These are phyloP conservation scores for Ceriops zippeliana DNA, from an alignment of 345 rosid species.

Conservation along the genomic window DNA sequence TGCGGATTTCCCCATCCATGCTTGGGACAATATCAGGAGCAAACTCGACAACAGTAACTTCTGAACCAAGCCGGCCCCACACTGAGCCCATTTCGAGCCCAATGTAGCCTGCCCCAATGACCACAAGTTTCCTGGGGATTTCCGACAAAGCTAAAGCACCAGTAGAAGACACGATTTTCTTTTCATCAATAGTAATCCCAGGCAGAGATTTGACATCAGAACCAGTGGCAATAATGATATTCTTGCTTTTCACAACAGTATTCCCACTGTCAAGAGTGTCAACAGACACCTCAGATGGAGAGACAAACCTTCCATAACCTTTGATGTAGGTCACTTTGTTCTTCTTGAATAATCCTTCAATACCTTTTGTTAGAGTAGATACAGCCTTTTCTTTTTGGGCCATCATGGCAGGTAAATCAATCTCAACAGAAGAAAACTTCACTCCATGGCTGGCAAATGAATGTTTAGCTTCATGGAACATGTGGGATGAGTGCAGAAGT, in stretches of 20 bases:
- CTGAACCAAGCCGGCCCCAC: conserved; percentile 91
- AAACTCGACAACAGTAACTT: conserved; percentile 98
- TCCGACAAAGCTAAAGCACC: conserved; percentile 76
- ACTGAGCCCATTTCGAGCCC: conserved; percentile 99
- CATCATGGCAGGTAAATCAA: conserved; percentile 98
- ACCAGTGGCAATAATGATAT: conserved; percentile 86
- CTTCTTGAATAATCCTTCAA: conserved; percentile 97
- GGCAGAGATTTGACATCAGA: conserved; percentile 96
- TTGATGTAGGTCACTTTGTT: conserved; percentile 92
- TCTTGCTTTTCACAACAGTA: conserved; percentile 79
- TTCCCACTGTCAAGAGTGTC: conserved; percentile 75
- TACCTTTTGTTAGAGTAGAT: conserved; percentile 69
- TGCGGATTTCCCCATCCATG: conserved; percentile 96
- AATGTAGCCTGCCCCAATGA: conserved; percentile 97
- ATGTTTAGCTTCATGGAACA: conserved; percentile 91
- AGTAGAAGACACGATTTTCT: conserved; percentile 90
- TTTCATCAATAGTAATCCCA: conserved; percentile 88
- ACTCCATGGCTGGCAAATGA: conserved; percentile 85
- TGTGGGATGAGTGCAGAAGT: conserved; percentile 97
- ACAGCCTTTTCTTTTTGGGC: conserved; percentile 96
- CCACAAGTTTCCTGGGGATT: conserved; percentile 91
- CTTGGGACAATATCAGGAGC: conserved; percentile 86
- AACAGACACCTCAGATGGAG: conserved; percentile 88
- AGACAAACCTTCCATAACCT: conserved; percentile 85
- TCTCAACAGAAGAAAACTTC: conserved; percentile 76